Base-by-base conservation (phyloP, 2,329 filamentous ascomycete species). In the Aspergillus sclerotialis region DNA sequence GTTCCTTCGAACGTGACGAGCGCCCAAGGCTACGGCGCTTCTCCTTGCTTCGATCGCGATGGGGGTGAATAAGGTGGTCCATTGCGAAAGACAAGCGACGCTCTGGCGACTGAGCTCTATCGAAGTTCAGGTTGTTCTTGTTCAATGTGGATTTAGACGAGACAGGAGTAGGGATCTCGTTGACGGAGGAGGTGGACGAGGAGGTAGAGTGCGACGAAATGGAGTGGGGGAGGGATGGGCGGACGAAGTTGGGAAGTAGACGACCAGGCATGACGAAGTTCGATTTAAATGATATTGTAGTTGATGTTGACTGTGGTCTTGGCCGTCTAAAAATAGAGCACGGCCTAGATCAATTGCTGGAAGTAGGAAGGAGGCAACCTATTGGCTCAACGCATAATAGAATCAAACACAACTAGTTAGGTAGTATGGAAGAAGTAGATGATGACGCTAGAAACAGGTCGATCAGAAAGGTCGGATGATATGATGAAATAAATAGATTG, bases 61-160 rank as follows among this genome's bases (percentile, higher is more conserved):
- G 51, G 3, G 60, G 60, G 40, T 66, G 64, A 25, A 68, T 64
- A 30, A 67, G 40, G 36, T 62, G 56, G 17, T 68, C 64, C 55
- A 68, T 63, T 5, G 54, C 55, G 36, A 64, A 63, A 10, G 63
- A 65, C 21, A 64, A 50, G 30, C 63, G 61, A 21, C 61, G 57
- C 38, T 64, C 61, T 5, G 60, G 52, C 4, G 58, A 58, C 30
- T 56, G 50, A n/a, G 56, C 48, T 32, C 54, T 48, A 13, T 61
- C 56, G 12, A 43, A n/a, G n/a, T n/a, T n/a, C n/a, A n/a, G 21
- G 16, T 45, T 37, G 11, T 12, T n/a, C n/a, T 41, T 34, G 26
- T 51, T 43, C 4, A 41, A 35, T 4, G 45, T 38, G 12, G 48
- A 44, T 37, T 58, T 60, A 43, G 55, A 59, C 5, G 44, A 40